Evolutionary conservation across 148 eudicot species (phyloP).

Genomic region (Cornus controversa): DNA sequence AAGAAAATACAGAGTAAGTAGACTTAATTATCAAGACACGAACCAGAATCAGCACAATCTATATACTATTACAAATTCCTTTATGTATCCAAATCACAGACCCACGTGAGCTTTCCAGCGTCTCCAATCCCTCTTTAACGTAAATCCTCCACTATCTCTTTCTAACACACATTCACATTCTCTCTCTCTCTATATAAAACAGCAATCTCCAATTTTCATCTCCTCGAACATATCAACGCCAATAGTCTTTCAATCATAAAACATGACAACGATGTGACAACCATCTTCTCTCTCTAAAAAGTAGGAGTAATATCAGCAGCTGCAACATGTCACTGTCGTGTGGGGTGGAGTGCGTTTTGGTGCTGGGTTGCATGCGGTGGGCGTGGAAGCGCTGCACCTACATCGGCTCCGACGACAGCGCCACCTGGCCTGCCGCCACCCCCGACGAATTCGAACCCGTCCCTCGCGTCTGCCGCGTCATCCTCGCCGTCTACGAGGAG

Average conservation of each 20-base stretch:
- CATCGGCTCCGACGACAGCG: constrained; percentile 85
- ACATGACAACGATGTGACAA: too few species aligned
- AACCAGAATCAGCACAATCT: neutral
- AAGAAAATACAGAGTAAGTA: too few species aligned
- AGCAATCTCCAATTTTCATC: neutral
- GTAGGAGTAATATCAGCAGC: neutral
- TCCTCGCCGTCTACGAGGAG: constrained; percentile 75
- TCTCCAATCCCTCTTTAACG: too few species aligned
- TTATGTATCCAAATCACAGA: neutral
- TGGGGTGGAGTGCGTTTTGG: constrained; percentile 65
- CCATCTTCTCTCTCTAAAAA: neutral
- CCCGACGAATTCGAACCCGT: constrained; percentile 73
- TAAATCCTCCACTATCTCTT: neutral
- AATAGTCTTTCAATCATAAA: neutral
- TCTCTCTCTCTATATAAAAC: neutral
- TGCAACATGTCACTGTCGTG: constrained; percentile 50
- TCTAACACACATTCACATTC: neutral
- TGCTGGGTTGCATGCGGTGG: constrained; percentile 72
- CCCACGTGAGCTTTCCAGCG: neutral
- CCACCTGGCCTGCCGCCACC: constrained; percentile 70
- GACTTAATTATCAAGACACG: neutral
- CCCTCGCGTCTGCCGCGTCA: constrained; percentile 70
- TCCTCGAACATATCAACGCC: neutral
- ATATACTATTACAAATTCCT: neutral
- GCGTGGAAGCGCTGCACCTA: constrained; percentile 90